Evolutionary conservation across 2,329 filamentous ascomycete species (phyloP), one percentile per base, ranked within the genome.

Genomic region (Capronia coronata): DNA sequence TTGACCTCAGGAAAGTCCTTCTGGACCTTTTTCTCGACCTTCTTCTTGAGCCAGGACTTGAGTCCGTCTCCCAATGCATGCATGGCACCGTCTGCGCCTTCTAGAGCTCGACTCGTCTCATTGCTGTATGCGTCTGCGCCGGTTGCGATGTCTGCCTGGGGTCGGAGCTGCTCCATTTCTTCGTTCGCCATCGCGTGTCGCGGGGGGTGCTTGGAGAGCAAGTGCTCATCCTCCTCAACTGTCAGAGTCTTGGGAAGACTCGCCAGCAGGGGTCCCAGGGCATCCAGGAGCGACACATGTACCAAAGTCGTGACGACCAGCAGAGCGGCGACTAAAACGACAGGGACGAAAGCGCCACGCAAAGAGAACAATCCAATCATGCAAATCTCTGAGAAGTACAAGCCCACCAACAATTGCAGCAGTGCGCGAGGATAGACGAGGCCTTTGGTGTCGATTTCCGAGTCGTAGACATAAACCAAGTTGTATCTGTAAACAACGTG

Each of bases 401-500:
- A 68, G 10, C 91, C 89, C 0, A 83, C 83, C 22, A 94, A 78
- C 34, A 94, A 77, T 54, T 96, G 90, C 64, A 93, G 83, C n/a
- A 96, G 74, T 0, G 90, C 89, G 10, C 84, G 82, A 1, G 90
- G 87, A 63, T 96, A 96, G 56, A 91, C 85, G 1, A 93, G 77
- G 1, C 91, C 90, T 62, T 90, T 87, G 32, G 87, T 94, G 63
- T 96, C 89, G 62, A 94, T 80, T 51, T 80, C 72, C 7, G 85
- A 81, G 64, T 94, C 84, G 51, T 84, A 86, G 4, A 94, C 88
- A 67, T 87, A 96, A 44, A 96, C 76, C 40, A 96, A 72, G 63
- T 95, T 94, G 74, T 96, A 95, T 25, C 87, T 81, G 74, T 89
- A 95, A 21, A 88, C 86, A 45, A 90, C 71, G 64, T 94, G 93